Evolutionary conservation across 1,284 basidiomycete genomes (phyloP).

Genomic region (Schizopora paradoxa): DNA sequence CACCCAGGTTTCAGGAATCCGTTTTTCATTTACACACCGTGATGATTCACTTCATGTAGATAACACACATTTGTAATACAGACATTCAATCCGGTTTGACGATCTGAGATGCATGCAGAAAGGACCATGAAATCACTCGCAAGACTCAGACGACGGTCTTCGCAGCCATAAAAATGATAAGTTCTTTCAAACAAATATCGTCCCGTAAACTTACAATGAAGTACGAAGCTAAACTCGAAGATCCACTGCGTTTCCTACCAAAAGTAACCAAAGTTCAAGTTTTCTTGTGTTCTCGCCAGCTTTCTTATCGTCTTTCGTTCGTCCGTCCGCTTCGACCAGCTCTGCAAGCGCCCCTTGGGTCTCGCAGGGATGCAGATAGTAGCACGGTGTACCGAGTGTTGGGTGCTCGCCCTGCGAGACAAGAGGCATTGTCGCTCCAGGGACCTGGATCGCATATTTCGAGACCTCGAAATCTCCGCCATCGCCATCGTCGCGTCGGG

Average conservation of each 20-base stretch:
- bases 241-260: conserved; percentile 60
- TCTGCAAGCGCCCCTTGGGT: conserved; percentile 60
- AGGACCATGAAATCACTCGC: neutral
- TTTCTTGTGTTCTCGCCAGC: conserved; percentile 38
- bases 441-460: conserved; percentile 47
- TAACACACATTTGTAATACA: no score
- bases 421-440: conserved; percentile 57
- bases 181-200: no score
- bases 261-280: conserved; percentile 71
- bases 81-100: neutral
- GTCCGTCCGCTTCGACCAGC: conserved; percentile 46
- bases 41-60: no score
- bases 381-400: conserved; percentile 60
- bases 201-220: neutral
- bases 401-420: conserved; percentile 83
- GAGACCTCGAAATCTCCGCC: conserved; percentile 47
- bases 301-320: conserved; percentile 26
- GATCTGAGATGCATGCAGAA: neutral
- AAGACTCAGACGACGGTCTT: neutral
- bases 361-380: conserved; percentile 83
- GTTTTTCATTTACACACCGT: conserved; percentile 50
- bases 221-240: conserved; percentile 26
- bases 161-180: neutral
- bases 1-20: conserved; percentile 23
- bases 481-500: no score